Evolutionary conservation across 2,329 filamentous ascomycete genomes (phyloP), one percentile per base, ranked within the genome.

Genomic region (Byssoonygena ceratinophila): DNA sequence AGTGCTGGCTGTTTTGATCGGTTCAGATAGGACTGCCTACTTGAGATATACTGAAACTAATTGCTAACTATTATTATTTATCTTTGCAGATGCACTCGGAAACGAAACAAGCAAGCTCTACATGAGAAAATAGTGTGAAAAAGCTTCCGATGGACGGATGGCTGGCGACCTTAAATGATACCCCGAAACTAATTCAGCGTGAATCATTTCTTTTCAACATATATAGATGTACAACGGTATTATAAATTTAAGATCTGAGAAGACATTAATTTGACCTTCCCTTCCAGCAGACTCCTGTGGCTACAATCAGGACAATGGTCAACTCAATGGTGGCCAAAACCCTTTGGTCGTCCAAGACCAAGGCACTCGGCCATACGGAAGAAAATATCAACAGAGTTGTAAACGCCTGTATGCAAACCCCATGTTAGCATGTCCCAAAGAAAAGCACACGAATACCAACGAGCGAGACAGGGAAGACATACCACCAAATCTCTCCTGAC

Each of bases 401-500:
- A 69, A 4, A 68, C 66, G 37, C 49, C 49, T 53, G 40, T 55
- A 50, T 23, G 22, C 14, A 34, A 46, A 52, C 46, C 3, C 45
- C 9, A 37, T 16, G 47, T 53, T 31, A 44, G 46, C 27, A 47
- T 37, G 4, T 27, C 27, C n/a, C 5, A 32, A 25, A n/a, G 39
- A 18, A 18, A 20, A 27, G 7, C 25, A 34, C 40, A 31, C n/a
- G 25, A 11, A 9, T 34, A 14, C 7, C n/a, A 44, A 27, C 5
- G 12, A 18, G 23, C 8, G 12, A n/a, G 25, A 29, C 22, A 27
- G n/a, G 32, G 34, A 14, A 29, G 46, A 49, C 56, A 54, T 78
- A 52, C 85, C 84, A 3, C 82, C 79, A 64, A 92, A 92, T 12
- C 77, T 70, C 61, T 87, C 82, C 66, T 88, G 83, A 71, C 87